Base-by-base conservation (phyloP, 352 stramenopile genomes). In the Globisporangium rhizosaccharum region DNA sequence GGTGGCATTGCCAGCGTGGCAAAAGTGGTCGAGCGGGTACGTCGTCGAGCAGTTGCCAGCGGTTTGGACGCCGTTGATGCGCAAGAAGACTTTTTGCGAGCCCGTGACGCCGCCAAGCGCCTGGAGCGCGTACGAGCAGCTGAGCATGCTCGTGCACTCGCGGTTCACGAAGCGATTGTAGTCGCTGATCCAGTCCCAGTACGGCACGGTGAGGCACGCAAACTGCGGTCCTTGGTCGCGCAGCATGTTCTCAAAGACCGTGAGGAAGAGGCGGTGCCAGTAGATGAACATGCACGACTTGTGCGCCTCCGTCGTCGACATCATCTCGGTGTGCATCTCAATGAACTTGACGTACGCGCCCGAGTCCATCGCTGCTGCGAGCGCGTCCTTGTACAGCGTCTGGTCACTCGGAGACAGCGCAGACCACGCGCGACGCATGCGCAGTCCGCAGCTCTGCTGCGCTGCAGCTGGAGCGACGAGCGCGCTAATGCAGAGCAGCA, bases 241-340 rank as follows among this genome's bases (percentile, higher is more conserved):
- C 5, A 94, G 66, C 81, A 94, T 92, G 67, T 92, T 94, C 61
- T 94, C 85, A 58, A 86, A 94, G 2, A 61, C 78, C 0, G 77
- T 39, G 2, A 94, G 69, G 18, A 92, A 71, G 10, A 79, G 55
- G 10, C 82, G 79, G 56, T 92, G 82, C 85, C 85, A 94, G 67
- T 87, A 90, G 51, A 89, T 72, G 67, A 92, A 92, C 75, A 91
- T 89, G 53, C 81, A 90, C 66, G 80, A 70, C 20, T 68, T 58
- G 48, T 88, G 73, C 9, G 75, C 78, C 33, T 84, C 61, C 46
- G 59, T 67, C 44, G 82, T 68, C 7, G 75, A 84, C 51, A 70
- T 63, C 68, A 78, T 78, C 53, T 88, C 78, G 3, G 71, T 82
- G 68, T 88, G 78, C 51, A 88, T 82, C 56, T 79, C 71, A 33